Base-by-base conservation (phyloP, 768 basidiomycete species). In the Serpula lacrymans region DNA sequence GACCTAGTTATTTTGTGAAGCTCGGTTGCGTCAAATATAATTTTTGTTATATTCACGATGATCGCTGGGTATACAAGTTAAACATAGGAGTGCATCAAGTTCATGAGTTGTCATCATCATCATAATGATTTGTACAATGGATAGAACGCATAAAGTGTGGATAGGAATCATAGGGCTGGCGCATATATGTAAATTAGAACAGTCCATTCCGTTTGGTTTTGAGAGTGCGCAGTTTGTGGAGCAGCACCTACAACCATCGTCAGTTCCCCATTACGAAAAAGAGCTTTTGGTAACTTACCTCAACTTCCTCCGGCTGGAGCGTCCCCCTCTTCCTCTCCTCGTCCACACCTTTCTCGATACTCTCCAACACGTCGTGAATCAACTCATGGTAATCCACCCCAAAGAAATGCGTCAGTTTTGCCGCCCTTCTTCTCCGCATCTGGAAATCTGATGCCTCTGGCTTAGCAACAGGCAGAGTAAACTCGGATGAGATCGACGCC, bases 381-480 rank as follows among this genome's bases (percentile, higher is more conserved):
- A 91, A 64, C 40, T 86, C 84, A 20, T 79, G 74, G 59, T 92
- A 90, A 58, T 88, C 76, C 29, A 90, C 89, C 17, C 88, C 88
- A 63, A 92, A 92, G 72, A 91, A 91, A 62, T 83, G 74, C 20
- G 84, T 83, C 45, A 92, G 71, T 68, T 92, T 92, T 46, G 88
- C 88, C 4, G 88, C 88, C 43, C 82, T 70, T 29, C 79, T 69
- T 39, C 89, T 70, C 34, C 88, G 80, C 41, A 72, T 59, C 59
- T 90, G 84, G 70, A 91, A 90, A 51, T 28, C 51, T 16, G 55
- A 51, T 12, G 21, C 13, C 46, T 77, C 70, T 3, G 74, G 67
- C 42, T 70, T 67, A 18, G 71, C 59, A 14, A 72, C 50, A 13
- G 62, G 32, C 20, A 68, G 25, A 38, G 63, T 71, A 51, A 64